A percentile compares a stretch with the other conserved stretches of the same genome.
These are phyloP conservation scores for Sparassis latifolia DNA, from an alignment of 1,284 basidiomycete species.

Conservation along the genomic window DNA sequence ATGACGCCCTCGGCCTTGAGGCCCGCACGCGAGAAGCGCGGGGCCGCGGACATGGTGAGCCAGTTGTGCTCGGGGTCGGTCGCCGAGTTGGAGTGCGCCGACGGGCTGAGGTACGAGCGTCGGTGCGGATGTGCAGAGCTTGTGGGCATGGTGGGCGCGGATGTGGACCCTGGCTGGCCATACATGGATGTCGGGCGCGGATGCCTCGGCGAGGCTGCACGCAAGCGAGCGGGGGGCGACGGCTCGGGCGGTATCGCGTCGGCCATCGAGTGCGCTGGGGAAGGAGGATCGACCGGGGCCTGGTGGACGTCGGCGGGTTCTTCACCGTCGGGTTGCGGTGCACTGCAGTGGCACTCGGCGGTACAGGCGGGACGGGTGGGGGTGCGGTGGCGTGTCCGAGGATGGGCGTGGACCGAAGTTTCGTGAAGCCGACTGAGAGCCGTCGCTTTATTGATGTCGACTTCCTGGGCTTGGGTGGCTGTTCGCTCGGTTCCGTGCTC, in stretches of 20 bases:
- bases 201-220: too few relatives aligned
- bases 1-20: constrained; percentile 34
- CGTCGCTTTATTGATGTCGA: neutral
- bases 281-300: neutral
- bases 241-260: too few relatives aligned
- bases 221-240: too few relatives aligned
- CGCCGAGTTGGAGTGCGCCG: constrained; percentile 11
- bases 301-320: neutral
- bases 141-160: neutral
- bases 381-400: constrained; percentile 1
- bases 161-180: too few relatives aligned
- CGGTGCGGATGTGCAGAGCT: constrained; percentile 3
- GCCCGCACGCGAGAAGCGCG: constrained; percentile 37
- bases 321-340: neutral
- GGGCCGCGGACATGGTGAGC: constrained; percentile 33
- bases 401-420: constrained; percentile 5
- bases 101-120: constrained; percentile 1
- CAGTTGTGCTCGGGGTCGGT: constrained; percentile 28
- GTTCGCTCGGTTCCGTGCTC: neutral
- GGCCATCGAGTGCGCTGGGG: neutral
- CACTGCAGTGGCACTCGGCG: neutral
- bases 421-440: constrained; percentile 8
- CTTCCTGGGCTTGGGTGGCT: neutral
- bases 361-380: neutral
- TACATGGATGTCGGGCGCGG: too few relatives aligned